phyloP scores from a whole-genome alignment of 1,284 basidiomycete genomes.

The Cerioporus squamosus region DNA sequence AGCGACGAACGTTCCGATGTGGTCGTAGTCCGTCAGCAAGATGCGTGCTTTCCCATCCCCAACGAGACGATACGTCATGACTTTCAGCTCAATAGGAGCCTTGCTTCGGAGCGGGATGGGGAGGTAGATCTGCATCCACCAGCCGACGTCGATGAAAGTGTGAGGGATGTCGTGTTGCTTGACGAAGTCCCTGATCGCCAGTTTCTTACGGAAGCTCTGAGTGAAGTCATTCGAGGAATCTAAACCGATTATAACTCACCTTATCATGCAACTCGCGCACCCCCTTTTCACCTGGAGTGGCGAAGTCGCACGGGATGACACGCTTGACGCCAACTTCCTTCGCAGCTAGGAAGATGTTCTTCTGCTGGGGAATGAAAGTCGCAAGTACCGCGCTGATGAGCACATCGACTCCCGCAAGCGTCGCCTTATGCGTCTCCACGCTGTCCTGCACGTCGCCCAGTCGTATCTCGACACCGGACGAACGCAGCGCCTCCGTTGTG shows the following conservation, averaged over 20 bases:
- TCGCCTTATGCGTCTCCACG: conserved; percentile 1
- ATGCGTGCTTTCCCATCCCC: conserved; percentile 11
- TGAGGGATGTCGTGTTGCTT: conserved; percentile 19
- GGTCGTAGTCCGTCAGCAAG: conserved; percentile 23
- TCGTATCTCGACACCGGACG: conserved; percentile 15
- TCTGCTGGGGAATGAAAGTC: conserved; percentile 4
- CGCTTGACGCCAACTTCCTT: conserved; percentile 20
- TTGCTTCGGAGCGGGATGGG: conserved; percentile 4
- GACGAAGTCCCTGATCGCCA: conserved; percentile 8
- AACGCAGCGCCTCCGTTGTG: neutral
- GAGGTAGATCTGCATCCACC: conserved; percentile 30
- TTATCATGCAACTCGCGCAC: conserved; percentile 6
- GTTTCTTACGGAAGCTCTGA: too few relatives aligned
- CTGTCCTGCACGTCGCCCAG: conserved; percentile 5
- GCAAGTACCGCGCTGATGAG: conserved; percentile 7
- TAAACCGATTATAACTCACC: too few relatives aligned
- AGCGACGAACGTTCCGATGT: conserved; percentile 28
- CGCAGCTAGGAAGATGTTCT: conserved; percentile 16
- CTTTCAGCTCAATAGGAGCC: neutral
- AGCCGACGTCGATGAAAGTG: conserved; percentile 33
- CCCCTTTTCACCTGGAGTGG: conserved; percentile 10
- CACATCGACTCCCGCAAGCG: conserved; percentile 10
- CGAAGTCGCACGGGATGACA: conserved; percentile 22
- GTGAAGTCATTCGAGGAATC: too few relatives aligned
- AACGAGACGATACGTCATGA: conserved; percentile 5